phyloP scores from a whole-genome alignment of 225 moss, liverwort and hornwort genomes.

The Pseudoscleropodium purum region DNA sequence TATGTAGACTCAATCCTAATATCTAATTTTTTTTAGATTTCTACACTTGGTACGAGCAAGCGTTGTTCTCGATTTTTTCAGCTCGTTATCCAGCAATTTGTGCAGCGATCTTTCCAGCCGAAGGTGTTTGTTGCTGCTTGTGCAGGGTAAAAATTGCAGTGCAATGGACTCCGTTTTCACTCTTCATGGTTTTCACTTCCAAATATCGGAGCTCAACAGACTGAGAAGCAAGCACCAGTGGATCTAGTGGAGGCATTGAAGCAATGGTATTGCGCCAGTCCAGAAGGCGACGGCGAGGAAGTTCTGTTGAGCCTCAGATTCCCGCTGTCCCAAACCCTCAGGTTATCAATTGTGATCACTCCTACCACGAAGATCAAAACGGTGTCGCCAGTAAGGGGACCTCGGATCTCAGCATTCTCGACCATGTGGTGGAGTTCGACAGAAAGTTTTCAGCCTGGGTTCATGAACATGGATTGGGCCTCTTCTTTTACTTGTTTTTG shows the following conservation, averaged over 20 bases:
- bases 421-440: conserved; percentile 48
- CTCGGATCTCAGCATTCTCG: conserved; percentile 1
- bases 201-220: neutral
- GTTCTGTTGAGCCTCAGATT: neutral
- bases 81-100: neutral
- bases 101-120: neutral
- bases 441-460: conserved; percentile 50
- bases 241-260: neutral
- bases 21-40: neutral
- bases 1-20: neutral
- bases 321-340: neutral
- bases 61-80: neutral
- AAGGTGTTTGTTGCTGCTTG: neutral
- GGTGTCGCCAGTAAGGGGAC: neutral
- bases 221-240: neutral
- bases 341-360: conserved; percentile 5
- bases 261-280: conserved; percentile 11
- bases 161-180: neutral
- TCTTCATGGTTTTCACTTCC: neutral
- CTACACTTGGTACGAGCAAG: neutral
- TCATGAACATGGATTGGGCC: conserved; percentile 35
- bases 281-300: neutral
- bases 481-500: conserved; percentile 47
- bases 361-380: neutral
- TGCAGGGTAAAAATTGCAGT: neutral